Conservation (phyloP, 164 flowering plant genomes). For the Tetracentron sinense region DNA sequence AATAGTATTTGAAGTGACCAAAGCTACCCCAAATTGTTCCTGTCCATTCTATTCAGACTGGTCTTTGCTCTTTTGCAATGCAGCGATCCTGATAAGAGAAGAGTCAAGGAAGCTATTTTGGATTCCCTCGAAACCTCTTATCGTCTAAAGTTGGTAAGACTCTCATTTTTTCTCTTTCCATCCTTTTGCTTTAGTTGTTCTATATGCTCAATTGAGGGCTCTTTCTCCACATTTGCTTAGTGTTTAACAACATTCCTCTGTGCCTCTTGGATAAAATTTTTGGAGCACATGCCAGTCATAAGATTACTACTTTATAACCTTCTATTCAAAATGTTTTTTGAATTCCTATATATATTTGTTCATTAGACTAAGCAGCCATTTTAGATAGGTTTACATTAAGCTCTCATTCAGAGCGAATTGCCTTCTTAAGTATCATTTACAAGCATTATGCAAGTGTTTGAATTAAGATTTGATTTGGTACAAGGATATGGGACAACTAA, state of each 20-base stretch:
- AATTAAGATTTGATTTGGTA: constrained; percentile 14
- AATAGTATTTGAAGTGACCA: too few species aligned
- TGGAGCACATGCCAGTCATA: too few species aligned
- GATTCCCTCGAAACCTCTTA: constrained; percentile 21
- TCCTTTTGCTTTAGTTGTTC: neutral
- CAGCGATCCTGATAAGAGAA: constrained; percentile 37
- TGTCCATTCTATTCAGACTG: constrained; percentile 4
- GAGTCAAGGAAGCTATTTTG: constrained; percentile 19
- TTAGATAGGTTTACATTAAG: too few species aligned
- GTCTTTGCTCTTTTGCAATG: constrained; percentile 8
- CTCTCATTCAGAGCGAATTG: too few species aligned
- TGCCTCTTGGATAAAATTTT: too few species aligned
- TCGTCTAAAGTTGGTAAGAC: constrained; percentile 31
- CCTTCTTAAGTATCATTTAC: too few species aligned
- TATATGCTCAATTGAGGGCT: neutral
- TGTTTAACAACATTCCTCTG: neutral
- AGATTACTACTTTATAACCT: too few species aligned
- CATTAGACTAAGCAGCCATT: too few species aligned
- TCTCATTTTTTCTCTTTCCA: neutral
- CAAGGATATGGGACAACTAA: constrained; percentile 44
- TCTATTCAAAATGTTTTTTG: too few species aligned
- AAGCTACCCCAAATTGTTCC: too few species aligned
- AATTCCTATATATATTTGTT: too few species aligned
- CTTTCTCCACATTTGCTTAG: neutral
- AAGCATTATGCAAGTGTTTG: too few species aligned